Conservation (phyloP, 345 rosid genomes). For the Gossypium arboreum region DNA sequence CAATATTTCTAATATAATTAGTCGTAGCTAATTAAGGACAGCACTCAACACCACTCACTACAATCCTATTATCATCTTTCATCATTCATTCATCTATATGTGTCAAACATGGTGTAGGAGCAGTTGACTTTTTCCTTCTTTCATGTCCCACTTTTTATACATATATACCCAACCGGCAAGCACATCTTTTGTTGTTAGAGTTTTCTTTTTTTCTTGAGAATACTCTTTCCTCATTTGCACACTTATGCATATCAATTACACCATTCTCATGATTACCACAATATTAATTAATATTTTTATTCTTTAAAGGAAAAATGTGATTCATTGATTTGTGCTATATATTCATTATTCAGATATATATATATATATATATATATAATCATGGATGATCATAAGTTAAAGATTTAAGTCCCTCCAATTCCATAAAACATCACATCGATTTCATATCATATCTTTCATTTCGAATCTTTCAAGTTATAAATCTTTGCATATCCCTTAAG, state of each 20-base stretch:
- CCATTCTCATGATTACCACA: neutral
- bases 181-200: slow-evolving; percentile 20
- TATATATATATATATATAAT: too few species aligned
- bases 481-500: too few species aligned
- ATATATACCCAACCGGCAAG: slow-evolving; percentile 31
- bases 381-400: too few species aligned
- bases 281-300: neutral
- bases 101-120: slow-evolving; percentile 2
- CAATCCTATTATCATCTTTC: neutral
- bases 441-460: too few species aligned
- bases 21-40: neutral
- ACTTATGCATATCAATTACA: neutral
- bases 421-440: neutral
- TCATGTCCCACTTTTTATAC: slow-evolving; percentile 42
- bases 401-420: too few species aligned
- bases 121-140: slow-evolving; percentile 24
- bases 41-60: neutral
- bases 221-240: slow-evolving; percentile 7
- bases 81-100: neutral
- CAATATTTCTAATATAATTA: neutral
- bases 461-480: too few species aligned
- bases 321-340: too few species aligned
- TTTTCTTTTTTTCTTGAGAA: neutral
- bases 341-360: too few species aligned
- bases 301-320: neutral